These are phyloP conservation scores for Pseudonitzschia multistriata DNA, from an alignment of 108 stramenopile species.

Conservation along the genomic window DNA sequence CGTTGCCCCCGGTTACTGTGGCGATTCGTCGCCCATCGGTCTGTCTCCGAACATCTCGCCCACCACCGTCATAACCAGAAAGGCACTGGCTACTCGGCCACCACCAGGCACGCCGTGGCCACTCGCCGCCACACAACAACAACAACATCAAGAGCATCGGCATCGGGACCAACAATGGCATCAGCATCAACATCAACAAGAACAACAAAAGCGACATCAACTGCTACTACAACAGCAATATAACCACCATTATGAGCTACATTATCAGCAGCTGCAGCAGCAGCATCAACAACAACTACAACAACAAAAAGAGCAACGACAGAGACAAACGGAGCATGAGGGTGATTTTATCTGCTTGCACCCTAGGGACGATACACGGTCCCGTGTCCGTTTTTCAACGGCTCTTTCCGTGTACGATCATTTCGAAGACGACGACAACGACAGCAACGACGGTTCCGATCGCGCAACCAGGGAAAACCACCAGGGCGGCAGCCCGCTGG, in stretches of 20 bases:
- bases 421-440: constrained; percentile 4
- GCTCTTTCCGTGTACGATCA: constrained; percentile 7
- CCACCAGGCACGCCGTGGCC: background rate
- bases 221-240: background rate
- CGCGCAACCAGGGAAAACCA: background rate
- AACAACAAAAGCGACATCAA: background rate
- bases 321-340: background rate
- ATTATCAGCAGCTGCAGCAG: background rate
- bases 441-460: background rate
- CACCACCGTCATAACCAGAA: background rate
- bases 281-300: background rate
- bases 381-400: background rate
- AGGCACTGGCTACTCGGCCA: background rate
- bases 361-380: constrained; percentile 1
- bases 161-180: background rate
- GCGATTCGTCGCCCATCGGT: no score
- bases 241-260: no score
- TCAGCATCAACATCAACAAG: background rate
- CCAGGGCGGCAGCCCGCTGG: no score
- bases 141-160: background rate
- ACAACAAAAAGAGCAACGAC: background rate
- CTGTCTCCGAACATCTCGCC: background rate
- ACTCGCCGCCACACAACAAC: background rate
- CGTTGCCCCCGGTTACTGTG: no score
- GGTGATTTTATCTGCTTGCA: background rate